Conservation (phyloP, 2,329 filamentous ascomycete species). For the Diaporthe ampelina region DNA sequence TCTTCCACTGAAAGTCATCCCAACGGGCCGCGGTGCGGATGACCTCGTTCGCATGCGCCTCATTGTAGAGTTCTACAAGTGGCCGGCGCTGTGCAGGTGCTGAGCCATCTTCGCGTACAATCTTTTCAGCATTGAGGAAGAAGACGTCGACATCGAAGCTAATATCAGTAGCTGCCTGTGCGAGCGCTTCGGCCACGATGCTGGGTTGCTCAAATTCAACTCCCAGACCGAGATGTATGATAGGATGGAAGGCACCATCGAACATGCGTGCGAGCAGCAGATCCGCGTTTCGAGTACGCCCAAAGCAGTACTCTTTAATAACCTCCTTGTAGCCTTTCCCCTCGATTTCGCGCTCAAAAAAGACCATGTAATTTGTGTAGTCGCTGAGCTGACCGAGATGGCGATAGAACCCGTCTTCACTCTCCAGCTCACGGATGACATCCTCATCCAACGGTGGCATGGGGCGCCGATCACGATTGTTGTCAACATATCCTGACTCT, state of each 20-base stretch:
- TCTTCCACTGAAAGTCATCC: conserved; percentile 53
- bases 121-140: not conserved
- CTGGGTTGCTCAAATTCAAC: conserved; percentile 86
- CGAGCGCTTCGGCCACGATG: conserved; percentile 84
- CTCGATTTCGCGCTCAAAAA: conserved; percentile 82
- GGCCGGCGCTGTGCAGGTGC: not conserved
- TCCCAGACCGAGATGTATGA: conserved; percentile 89
- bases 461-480: not conserved
- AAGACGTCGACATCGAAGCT: not conserved
- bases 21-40: conserved; percentile 62
- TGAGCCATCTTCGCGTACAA: not conserved
- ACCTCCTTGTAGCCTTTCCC: conserved; percentile 69
- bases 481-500: conserved; percentile 6
- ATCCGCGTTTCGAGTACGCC: conserved; percentile 73
- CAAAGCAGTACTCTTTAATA: conserved; percentile 78
- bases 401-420: not conserved
- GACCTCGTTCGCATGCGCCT: conserved; percentile 57
- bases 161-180: conserved; percentile 65
- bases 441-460: conserved; percentile 5
- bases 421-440: conserved; percentile 2
- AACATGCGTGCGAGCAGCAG: conserved; percentile 75
- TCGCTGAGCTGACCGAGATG: conserved; percentile 58
- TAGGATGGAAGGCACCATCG: conserved; percentile 78
- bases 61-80: conserved; percentile 44
- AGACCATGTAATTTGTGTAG: conserved; percentile 81